Conservation (phyloP, 495 filamentous ascomycete species). For the Lophium mytilinum region DNA sequence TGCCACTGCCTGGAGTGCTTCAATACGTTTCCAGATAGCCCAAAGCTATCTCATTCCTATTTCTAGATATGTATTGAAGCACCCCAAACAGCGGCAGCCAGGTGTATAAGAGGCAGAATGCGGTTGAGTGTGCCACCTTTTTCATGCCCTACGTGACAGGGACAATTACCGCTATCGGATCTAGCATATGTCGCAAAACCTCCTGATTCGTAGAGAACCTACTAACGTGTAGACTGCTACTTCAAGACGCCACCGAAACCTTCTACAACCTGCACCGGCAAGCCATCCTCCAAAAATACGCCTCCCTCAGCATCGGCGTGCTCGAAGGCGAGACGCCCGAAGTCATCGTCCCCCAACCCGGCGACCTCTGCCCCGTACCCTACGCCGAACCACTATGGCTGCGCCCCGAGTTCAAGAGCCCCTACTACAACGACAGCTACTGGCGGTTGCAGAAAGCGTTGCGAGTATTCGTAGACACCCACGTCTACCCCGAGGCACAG, state of each 20-base stretch:
- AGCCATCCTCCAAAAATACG: slow-evolving; percentile 76
- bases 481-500: slow-evolving; percentile 67
- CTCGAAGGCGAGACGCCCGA: slow-evolving; percentile 66
- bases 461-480: slow-evolving; percentile 63
- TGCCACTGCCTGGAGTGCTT: no score
- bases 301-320: slow-evolving; percentile 64
- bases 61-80: no score
- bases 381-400: slow-evolving; percentile 81
- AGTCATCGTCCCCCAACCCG: slow-evolving; percentile 60
- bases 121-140: no score
- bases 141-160: no score
- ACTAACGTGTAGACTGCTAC: no score
- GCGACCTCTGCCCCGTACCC: slow-evolving; percentile 65
- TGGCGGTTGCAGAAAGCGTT: slow-evolving; percentile 60
- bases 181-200: no score
- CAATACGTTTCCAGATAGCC: no score
- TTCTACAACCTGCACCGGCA: slow-evolving; percentile 94
- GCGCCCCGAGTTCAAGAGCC: slow-evolving; percentile 66
- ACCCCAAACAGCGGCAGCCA: no score
- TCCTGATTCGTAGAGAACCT: no score
- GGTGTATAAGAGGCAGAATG: no score
- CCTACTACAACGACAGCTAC: slow-evolving; percentile 77
- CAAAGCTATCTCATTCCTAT: no score
- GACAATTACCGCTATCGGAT: no score
- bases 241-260: slow-evolving; percentile 78